Evolutionary conservation across 2,329 filamentous ascomycete genomes (phyloP).

Genomic region (Clonostachys rhizophaga): DNA sequence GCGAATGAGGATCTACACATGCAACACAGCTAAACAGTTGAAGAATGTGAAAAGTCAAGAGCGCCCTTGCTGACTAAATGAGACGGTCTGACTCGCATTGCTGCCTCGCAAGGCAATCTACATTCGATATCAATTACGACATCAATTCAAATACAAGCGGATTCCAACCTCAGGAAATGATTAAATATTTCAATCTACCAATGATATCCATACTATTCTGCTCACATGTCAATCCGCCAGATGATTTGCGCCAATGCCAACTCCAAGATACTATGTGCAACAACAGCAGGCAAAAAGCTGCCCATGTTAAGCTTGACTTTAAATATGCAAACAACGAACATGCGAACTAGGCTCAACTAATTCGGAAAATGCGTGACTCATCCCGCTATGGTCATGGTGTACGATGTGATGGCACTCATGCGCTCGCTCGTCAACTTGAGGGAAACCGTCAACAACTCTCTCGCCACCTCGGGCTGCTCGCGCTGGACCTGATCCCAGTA

Average conservation of each 20-base stretch:
- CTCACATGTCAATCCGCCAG: not conserved
- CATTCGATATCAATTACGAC: too few species aligned
- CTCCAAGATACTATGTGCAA: slow-evolving; percentile 1
- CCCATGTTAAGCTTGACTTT: not conserved
- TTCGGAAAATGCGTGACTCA: not conserved
- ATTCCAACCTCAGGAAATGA: too few species aligned
- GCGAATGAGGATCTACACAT: too few species aligned
- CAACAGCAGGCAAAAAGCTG: not conserved
- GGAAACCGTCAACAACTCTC: slow-evolving; percentile 80
- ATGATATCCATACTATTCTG: too few species aligned
- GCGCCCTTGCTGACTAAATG: too few species aligned
- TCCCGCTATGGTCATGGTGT: slow-evolving; percentile 42
- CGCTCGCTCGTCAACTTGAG: slow-evolving; percentile 92
- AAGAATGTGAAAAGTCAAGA: too few species aligned
- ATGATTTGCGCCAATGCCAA: not conserved
- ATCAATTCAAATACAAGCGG: too few species aligned
- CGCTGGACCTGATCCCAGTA: slow-evolving; percentile 70
- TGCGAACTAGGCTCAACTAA: not conserved
- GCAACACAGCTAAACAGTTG: too few species aligned
- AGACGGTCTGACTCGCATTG: too few species aligned
- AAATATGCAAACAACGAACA: not conserved
- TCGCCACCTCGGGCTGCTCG: slow-evolving; percentile 70
- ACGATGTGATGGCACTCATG: slow-evolving; percentile 66
- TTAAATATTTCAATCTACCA: too few species aligned
- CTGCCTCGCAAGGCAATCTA: too few species aligned